Evolutionary conservation across 2,329 filamentous ascomycete genomes (phyloP).

Genomic region (Phyllosticta paracitricarpa): DNA sequence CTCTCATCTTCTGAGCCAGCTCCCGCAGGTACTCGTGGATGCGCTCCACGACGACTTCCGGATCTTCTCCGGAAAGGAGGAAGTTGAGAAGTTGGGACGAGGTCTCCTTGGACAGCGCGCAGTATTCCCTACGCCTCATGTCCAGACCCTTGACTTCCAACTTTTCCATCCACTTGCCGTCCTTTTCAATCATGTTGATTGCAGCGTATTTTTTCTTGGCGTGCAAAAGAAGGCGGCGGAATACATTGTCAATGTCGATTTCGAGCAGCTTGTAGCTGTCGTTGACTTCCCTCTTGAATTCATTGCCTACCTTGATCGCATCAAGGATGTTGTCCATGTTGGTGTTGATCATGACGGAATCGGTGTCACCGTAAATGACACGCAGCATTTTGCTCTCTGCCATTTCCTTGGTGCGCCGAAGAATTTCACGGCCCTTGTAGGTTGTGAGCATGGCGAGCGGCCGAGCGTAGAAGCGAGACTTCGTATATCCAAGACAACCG

Average conservation of each 20-base stretch:
- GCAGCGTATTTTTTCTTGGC: slow-evolving; percentile 99
- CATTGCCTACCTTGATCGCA: slow-evolving; percentile 80
- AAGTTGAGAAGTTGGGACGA: slow-evolving; percentile 84
- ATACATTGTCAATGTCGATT: slow-evolving; percentile 97
- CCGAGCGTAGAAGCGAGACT: slow-evolving; percentile 92
- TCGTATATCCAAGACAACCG: slow-evolving; percentile 92
- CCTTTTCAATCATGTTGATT: slow-evolving; percentile 80
- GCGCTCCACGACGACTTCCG: slow-evolving; percentile 74
- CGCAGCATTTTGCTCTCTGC: slow-evolving; percentile 84
- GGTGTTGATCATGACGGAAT: slow-evolving; percentile 99
- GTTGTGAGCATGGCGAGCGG: slow-evolving; percentile 93
- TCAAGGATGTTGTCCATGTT: slow-evolving; percentile 90
- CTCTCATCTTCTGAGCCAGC: slow-evolving; percentile 77
- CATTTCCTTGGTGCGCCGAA: slow-evolving; percentile 89
- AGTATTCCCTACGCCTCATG: slow-evolving; percentile 97
- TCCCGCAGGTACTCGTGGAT: slow-evolving; percentile 90
- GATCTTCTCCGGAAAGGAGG: slow-evolving; percentile 86
- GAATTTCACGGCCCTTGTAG: slow-evolving; percentile 94
- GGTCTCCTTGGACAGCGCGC: slow-evolving; percentile 87
- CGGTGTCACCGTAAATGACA: slow-evolving; percentile 97
- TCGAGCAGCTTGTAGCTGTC: slow-evolving; percentile 86
- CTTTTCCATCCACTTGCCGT: slow-evolving; percentile 85
- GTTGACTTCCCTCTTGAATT: slow-evolving; percentile 94
- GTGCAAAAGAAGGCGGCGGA: slow-evolving; percentile 83
- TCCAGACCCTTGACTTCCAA: slow-evolving; percentile 97